Evolutionary conservation across 1,284 basidiomycete genomes (phyloP).

Genomic region (Tremellales sp.): DNA sequence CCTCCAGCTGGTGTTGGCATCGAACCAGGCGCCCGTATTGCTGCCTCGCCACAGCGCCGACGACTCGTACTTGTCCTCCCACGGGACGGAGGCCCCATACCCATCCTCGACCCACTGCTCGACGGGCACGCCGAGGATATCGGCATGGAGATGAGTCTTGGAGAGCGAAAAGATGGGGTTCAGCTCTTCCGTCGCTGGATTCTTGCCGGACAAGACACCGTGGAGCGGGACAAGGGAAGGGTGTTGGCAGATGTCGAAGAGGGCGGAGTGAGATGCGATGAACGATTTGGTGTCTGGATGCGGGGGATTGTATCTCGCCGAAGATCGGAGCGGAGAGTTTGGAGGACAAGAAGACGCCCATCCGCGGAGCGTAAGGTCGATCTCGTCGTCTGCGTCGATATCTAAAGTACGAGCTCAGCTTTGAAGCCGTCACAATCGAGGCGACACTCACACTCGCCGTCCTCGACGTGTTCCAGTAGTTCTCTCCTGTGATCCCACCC

Average conservation of each 20-base stretch:
- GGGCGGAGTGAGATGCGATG: conserved; percentile 28
- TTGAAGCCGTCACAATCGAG: background rate
- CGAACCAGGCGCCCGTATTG: conserved; percentile 61
- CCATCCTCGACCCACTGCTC: conserved; percentile 47
- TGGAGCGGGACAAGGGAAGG: conserved; percentile 37
- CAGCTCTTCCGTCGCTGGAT: conserved; percentile 37
- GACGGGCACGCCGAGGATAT: conserved; percentile 58
- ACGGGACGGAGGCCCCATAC: conserved; percentile 51
- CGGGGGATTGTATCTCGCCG: background rate
- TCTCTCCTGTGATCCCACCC: conserved; percentile 49
- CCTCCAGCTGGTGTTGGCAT: conserved; percentile 53
- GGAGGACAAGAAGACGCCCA: conserved; percentile 30
- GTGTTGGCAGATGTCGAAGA: conserved; percentile 40
- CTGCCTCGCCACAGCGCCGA: conserved; percentile 62
- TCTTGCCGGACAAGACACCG: conserved; percentile 32
- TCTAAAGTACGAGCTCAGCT: conserved; percentile 5
- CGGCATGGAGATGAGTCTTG: conserved; percentile 57
- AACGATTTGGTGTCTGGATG: conserved; percentile 47
- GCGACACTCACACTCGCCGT: conserved; percentile 46
- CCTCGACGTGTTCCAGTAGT: conserved; percentile 47
- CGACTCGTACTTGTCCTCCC: conserved; percentile 58
- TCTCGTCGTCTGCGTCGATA: conserved; percentile 26
- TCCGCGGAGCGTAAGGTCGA: conserved; percentile 25
- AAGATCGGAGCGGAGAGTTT: background rate
- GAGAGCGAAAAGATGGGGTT: conserved; percentile 58